phyloP scores from a whole-genome alignment of 2,329 filamentous ascomycete species.

The Escovopsis sp. region DNA sequence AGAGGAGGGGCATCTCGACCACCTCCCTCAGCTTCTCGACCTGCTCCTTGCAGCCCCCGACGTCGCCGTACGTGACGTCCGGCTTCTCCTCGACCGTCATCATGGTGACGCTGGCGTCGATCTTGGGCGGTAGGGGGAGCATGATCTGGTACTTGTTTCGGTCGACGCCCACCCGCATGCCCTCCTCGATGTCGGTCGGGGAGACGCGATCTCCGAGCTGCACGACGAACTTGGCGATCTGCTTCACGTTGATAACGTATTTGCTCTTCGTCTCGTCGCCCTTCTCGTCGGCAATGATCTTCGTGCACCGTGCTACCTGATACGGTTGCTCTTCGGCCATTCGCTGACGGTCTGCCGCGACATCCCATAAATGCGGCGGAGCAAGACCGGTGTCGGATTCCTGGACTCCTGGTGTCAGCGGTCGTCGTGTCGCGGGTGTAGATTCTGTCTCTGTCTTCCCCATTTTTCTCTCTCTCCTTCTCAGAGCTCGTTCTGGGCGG shows the following conservation, averaged over 20 bases:
- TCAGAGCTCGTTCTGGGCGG: not conserved
- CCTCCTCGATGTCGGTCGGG: conserved; percentile 97
- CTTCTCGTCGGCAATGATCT: conserved; percentile 96
- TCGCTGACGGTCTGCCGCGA: conserved; percentile 91
- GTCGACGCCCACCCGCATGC: conserved; percentile 97
- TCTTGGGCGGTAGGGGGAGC: conserved; percentile 89
- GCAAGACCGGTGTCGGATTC: conserved; percentile 98
- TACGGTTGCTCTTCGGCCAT: conserved; percentile 98
- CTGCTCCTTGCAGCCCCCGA: conserved; percentile 98
- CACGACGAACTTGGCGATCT: conserved; percentile 98
- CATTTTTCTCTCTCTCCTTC: not conserved
- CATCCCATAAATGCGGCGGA: conserved; percentile 96
- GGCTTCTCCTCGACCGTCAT: conserved; percentile 99
- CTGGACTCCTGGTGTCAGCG: conserved; percentile 24
- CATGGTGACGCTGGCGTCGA: conserved; percentile 98
- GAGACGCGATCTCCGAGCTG: conserved; percentile 93
- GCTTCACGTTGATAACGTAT: conserved; percentile 99
- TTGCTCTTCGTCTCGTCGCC: conserved; percentile 92
- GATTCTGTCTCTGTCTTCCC: no score
- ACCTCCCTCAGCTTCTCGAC: conserved; percentile 98
- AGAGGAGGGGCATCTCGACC: conserved; percentile 94
- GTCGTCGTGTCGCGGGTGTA: no score
- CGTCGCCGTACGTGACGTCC: conserved; percentile 96
- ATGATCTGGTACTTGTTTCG: conserved; percentile 99
- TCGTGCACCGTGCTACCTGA: conserved; percentile 94